Percentiles rank a stretch among this genome's conserved stretches.
Evolutionary conservation across 2,329 filamentous ascomycete genomes (phyloP).

Genomic region (Akanthomyces lecanii): DNA sequence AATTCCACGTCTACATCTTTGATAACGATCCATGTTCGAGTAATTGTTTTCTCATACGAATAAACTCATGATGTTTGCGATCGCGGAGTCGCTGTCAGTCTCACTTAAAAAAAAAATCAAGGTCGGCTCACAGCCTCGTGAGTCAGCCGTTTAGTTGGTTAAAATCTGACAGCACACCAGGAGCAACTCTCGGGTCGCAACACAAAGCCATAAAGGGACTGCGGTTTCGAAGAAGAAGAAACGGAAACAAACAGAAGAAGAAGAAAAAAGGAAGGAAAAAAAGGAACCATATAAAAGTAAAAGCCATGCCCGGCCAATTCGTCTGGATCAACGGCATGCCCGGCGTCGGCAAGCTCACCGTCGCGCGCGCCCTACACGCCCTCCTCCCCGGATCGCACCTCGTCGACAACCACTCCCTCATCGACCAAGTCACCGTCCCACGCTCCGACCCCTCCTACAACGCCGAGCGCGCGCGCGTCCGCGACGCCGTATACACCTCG

Average conservation of each 20-base stretch:
- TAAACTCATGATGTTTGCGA: too few species aligned
- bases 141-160: too few species aligned
- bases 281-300: background rate
- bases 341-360: constrained; percentile 29
- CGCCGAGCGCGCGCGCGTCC: constrained; percentile 18
- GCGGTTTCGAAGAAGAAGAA: too few species aligned
- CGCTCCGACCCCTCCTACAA: constrained; percentile 23
- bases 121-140: too few species aligned
- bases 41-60: too few species aligned
- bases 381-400: constrained; percentile 25
- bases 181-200: too few species aligned
- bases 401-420: constrained; percentile 30
- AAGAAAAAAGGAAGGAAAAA: background rate
- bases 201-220: too few species aligned
- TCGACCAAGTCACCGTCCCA: constrained; percentile 23
- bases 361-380: constrained; percentile 27
- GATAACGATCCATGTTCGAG: too few species aligned
- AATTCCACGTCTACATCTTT: too few species aligned
- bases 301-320: constrained; percentile 13
- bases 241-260: background rate
- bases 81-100: too few species aligned
- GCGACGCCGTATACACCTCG: constrained; percentile 14
- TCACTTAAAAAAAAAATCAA: too few species aligned
- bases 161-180: too few species aligned
- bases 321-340: constrained; percentile 33